phyloP scores from a whole-genome alignment of 192 early-diverging fungal species.

The Chytriomyces hyalinus region DNA sequence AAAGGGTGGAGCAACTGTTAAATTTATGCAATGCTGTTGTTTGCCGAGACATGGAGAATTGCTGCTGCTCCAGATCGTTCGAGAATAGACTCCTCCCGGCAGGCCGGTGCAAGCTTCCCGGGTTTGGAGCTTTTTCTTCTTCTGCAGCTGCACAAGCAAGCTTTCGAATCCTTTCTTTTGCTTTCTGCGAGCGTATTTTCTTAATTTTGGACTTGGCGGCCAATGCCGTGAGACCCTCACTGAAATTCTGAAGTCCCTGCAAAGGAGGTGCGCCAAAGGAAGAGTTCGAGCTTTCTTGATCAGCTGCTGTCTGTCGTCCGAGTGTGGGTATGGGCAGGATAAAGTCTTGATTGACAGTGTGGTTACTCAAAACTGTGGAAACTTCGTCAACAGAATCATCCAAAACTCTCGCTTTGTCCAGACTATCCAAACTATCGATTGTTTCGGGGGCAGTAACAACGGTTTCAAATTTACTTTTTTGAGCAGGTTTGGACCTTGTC shows the following conservation, averaged over 20 bases:
- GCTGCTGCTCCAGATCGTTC: neutral
- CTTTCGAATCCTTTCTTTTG: slow-evolving; percentile 8
- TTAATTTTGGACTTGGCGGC: slow-evolving; percentile 26
- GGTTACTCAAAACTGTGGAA: neutral
- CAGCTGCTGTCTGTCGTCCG: neutral
- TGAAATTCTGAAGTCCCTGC: slow-evolving; percentile 4
- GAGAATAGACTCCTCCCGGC: neutral
- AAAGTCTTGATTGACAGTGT: neutral
- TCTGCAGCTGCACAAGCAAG: neutral
- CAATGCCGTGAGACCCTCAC: slow-evolving; percentile 24
- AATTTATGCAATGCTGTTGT: slow-evolving; percentile 46
- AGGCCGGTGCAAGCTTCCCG: neutral
- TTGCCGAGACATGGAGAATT: neutral
- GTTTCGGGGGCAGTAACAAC: no score
- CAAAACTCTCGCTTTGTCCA: neutral
- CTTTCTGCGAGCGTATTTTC: slow-evolving; percentile 12
- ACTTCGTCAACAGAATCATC: neutral
- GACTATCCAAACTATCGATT: no score
- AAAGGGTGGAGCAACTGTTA: slow-evolving; percentile 60
- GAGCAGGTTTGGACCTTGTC: neutral
- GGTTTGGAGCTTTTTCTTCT: neutral
- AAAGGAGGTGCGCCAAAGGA: slow-evolving; percentile 28
- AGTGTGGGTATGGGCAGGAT: neutral
- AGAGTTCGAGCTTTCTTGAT: slow-evolving; percentile 3
- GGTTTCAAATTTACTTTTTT: neutral